These are phyloP conservation scores for Besnoitia besnoiti DNA, from an alignment of 169 alveolate genomes.

Conservation along the genomic window DNA sequence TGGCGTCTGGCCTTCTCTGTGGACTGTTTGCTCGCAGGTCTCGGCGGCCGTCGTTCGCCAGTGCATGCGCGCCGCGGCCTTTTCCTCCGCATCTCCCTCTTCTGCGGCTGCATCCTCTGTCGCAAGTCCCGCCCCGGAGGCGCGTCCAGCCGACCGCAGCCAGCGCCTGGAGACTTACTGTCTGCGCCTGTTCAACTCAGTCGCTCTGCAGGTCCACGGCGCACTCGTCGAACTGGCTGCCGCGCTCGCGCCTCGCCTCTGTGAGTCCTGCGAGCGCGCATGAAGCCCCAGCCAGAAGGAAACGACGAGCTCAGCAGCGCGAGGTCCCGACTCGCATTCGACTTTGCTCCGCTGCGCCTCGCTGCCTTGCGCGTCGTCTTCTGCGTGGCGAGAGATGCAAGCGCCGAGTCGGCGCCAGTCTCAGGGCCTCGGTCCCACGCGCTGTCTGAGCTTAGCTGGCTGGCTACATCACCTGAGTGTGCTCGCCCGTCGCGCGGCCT, in stretches of 20 bases:
- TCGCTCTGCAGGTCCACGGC: neutral
- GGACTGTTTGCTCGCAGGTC: neutral
- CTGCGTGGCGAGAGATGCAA: neutral
- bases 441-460: too few species aligned
- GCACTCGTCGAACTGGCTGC: slow-evolving; percentile 9
- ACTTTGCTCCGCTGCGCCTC: too few species aligned
- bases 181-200: neutral
- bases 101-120: neutral
- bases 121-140: too few species aligned
- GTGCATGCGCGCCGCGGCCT: slow-evolving; percentile 34
- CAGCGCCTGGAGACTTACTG: neutral
- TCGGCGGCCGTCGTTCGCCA: neutral
- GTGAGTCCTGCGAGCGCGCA: too few species aligned
- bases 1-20: neutral
- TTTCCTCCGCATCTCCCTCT: too few species aligned
- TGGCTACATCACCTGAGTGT: too few species aligned
- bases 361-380: neutral
- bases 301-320: too few species aligned
- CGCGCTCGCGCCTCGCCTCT: neutral
- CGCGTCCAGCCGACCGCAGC: neutral
- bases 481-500: too few species aligned
- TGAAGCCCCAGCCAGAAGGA: too few species aligned
- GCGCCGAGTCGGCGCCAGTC: too few species aligned
- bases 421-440: too few species aligned
- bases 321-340: too few species aligned